A percentile compares a stretch with the other conserved stretches of the same genome.
These are phyloP conservation scores for Euphorbia schlechtendalii DNA, from an alignment of 441 rosid genomes.

Conservation along the genomic window DNA sequence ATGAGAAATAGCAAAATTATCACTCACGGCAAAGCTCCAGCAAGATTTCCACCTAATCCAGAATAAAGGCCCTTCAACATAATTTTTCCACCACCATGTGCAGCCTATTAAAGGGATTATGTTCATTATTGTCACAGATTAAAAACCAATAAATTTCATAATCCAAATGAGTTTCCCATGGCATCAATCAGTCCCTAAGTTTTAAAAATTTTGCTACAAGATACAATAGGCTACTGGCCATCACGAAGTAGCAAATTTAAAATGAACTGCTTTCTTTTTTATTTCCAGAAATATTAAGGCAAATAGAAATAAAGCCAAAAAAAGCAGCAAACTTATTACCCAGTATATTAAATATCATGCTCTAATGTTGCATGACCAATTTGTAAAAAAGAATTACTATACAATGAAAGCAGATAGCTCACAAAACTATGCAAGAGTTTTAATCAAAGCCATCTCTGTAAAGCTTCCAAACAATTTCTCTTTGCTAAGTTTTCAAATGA, in stretches of 20 bases:
- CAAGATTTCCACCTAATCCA: constrained; percentile 45
- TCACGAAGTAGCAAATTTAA: neutral
- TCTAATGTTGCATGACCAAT: neutral
- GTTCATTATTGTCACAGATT: neutral
- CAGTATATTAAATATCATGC: neutral
- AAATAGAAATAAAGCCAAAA: neutral
- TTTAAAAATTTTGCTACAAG: neutral
- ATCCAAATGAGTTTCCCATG: neutral
- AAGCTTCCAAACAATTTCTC: neutral
- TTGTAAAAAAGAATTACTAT: no score
- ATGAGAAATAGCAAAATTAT: neutral
- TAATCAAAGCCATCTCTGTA: no score
- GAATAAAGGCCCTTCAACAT: constrained; percentile 35
- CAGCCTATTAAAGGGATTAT: constrained; percentile 4
- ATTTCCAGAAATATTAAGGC: neutral
- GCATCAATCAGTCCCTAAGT: neutral
- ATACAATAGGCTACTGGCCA: neutral
- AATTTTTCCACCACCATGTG: constrained; percentile 31
- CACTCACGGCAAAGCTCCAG: constrained; percentile 40
- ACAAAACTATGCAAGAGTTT: neutral
- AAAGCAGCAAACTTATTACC: neutral
- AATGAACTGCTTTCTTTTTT: neutral
- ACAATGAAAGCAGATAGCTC: no score
- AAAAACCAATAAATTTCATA: neutral
- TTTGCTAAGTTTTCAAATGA: no score